Base-by-base conservation (phyloP, 257 asterid species). In the Verbascum thapsus region DNA sequence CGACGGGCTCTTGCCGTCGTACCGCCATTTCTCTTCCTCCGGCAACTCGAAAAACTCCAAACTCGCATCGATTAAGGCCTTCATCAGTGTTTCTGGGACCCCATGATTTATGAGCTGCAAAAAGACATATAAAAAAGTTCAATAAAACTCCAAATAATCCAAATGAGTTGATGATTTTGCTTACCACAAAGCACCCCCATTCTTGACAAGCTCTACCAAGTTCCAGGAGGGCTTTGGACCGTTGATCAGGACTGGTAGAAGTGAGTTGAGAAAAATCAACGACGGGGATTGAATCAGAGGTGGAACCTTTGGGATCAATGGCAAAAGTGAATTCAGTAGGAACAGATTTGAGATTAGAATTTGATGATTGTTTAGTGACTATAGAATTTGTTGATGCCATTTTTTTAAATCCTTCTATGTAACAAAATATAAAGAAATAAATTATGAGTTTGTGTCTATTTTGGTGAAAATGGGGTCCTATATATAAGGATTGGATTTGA, bases 21-120 rank as follows among this genome's bases (percentile, higher is more conserved):
- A 69, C 43, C 53, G 53, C 51, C 52, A 49, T 58, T 76, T 82
- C 52, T 73, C 83, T 4, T 59, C 74, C 26, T 72, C 78, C 0
- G 76, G 62, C 58, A 82, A 42, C 11, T 19, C 35, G 57, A 75
- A 72, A 39, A 74, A 82, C 12, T 79, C 85, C 32, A 8, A 13
- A 15, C 58, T 17, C 10, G 56, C 51, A 0, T 64, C 35, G 9
- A 76, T 62, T 13, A 59, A 13, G 9, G 67, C 65, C 32, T 40
- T 55, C 60, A 76, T 61, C 63, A 76, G 16, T 0, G 5, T 61
- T 53, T 79, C 81, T 0, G 74, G 54, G 16, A 82, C 68, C 43
- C 83, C 85, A 37, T 82, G 88, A 59, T 82, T 79, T 61, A 72
- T 74, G 13, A 82, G 70, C 83, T 82, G 76, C 75, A 64, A 5